Evolutionary conservation across 495 filamentous ascomycete species (phyloP), one percentile per base, ranked within the genome.

Genomic region (Xylaria cubensis): DNA sequence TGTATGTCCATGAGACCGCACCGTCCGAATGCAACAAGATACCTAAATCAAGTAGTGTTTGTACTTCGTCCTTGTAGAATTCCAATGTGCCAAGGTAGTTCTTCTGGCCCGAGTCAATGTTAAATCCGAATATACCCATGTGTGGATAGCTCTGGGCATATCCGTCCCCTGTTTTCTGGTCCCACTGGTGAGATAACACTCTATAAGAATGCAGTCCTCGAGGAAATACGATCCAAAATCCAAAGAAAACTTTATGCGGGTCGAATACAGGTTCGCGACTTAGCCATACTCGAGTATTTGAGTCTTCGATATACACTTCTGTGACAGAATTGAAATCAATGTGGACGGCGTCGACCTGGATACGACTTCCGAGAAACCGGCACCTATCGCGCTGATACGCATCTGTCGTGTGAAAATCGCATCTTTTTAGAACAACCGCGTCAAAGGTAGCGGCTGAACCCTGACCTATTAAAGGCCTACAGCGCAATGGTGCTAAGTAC

Each of bases 251-350:
- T n/a, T 9, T 24, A 12, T 12, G 0, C 8, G 6, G 4, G 4
- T 53, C 3, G 6, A 21, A n/a, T 24, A 24, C 21, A 0, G 3
- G 50, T n/a, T 53, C 42, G 17, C 15, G 15, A 17, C 3, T n/a
- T 24, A 3, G 50, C 1, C 10, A 3, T n/a, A 9, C n/a, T 21
- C 8, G 4, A 9, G n/a, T 24, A 1, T 21, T 24, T 3, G 10
- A n/a, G 21, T 53, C 50, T 53, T 53, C 50, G 19, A 53, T n/a
- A 53, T 53, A 53, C 21, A 53, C 50, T 9, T 53, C n/a, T 53
- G n/a, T 24, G 21, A 3, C n/a, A 24, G n/a, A 53, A 19, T 53
- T 19, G 10, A 53, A 53, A 21, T 53, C 50, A 12, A 53, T 9
- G 19, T 53, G 21, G 6, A 9, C 21, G 4, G 19, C 7, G 7